Evolutionary conservation across 306 rosid genomes (phyloP).

Genomic region (Senna tora): DNA sequence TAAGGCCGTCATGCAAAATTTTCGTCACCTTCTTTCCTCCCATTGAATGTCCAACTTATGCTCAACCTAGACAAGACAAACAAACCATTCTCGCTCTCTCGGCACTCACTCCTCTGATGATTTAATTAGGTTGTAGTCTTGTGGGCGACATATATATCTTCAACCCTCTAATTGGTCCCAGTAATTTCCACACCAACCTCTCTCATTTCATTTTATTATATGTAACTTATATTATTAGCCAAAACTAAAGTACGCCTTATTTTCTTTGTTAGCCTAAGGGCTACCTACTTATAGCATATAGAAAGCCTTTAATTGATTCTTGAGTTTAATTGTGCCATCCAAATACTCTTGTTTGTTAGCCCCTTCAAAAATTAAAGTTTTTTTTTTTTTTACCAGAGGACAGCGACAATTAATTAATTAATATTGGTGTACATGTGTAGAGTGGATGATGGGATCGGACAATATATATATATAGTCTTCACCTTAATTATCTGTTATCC

Average conservation of each 20-base stretch:
- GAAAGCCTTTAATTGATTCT: background rate
- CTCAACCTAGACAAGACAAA: conserved; percentile 60
- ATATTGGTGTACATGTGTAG: background rate
- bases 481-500: conserved; percentile 10
- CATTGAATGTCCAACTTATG: conserved; percentile 43
- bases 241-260: background rate
- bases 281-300: background rate
- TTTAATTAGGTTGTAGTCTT: background rate
- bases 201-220: background rate
- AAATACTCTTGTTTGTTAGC: too few relatives aligned
- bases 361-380: too few relatives aligned
- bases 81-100: conserved; percentile 43
- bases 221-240: background rate
- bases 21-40: conserved; percentile 47
- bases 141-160: background rate
- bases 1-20: conserved; percentile 32
- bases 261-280: too few relatives aligned
- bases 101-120: background rate
- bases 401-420: background rate
- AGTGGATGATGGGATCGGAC: background rate
- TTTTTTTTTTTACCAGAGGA: too few relatives aligned
- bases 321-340: background rate
- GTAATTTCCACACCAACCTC: background rate
- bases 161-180: background rate
- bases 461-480: background rate